Conservation (phyloP, 1,284 basidiomycete species). For the Fomitopsis palustris region DNA sequence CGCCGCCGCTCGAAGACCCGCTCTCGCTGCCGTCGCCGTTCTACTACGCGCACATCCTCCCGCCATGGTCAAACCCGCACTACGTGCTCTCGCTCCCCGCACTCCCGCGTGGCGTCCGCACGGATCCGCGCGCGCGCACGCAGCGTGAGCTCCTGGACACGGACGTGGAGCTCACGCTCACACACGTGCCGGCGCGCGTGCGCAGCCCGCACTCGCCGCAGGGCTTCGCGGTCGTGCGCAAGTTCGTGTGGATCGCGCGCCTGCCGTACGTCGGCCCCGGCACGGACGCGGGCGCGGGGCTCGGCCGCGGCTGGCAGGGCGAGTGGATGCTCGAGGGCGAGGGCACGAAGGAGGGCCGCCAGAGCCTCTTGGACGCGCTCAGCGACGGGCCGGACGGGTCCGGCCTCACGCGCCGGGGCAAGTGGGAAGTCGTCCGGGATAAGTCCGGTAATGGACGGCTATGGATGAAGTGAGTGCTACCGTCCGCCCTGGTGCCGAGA, state of each 20-base stretch:
- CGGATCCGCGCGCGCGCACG: not conserved
- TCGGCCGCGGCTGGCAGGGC: conserved; percentile 68
- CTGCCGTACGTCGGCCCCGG: conserved; percentile 39
- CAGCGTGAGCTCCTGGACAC: not conserved
- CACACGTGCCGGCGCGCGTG: conserved; percentile 40
- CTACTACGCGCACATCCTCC: conserved; percentile 66
- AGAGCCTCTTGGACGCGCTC: conserved; percentile 49
- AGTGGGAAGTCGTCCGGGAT: conserved; percentile 62
- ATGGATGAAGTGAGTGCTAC: conserved; percentile 55
- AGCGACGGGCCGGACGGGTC: conserved; percentile 15
- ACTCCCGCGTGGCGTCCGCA: conserved; percentile 17
- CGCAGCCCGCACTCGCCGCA: conserved; percentile 54
- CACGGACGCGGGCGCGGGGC: conserved; percentile 30
- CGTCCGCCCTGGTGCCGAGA: not conserved
- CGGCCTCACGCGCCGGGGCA: conserved; percentile 30
- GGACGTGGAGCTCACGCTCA: conserved; percentile 39
- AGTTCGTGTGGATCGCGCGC: conserved; percentile 59
- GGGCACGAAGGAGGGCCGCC: conserved; percentile 65
- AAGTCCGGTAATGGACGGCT: conserved; percentile 54
- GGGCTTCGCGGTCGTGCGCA: conserved; percentile 53
- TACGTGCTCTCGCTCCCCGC: conserved; percentile 44
- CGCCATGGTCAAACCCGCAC: conserved; percentile 44
- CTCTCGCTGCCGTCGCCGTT: conserved; percentile 65
- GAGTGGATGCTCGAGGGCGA: conserved; percentile 76
- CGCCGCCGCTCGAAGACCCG: conserved; percentile 50